Evolutionary conservation across 441 rosid species (phyloP), one percentile per base, ranked within the genome.

Genomic region (Isatis lusitanica): DNA sequence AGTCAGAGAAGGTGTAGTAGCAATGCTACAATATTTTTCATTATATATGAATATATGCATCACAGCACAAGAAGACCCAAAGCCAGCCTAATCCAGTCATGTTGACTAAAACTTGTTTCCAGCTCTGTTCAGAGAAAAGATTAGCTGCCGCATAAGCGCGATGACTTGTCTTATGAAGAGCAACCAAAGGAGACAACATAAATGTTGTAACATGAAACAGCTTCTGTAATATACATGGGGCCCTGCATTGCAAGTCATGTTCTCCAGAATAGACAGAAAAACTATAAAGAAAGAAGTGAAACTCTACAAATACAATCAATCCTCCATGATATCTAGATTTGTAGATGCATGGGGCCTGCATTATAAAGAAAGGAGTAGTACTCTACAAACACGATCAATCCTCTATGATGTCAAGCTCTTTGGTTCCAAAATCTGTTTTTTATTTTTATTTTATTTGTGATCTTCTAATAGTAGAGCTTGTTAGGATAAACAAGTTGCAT

Each of bases 81-180:
- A 51, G 63, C 40, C 57, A 67, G 24, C 48, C 38, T 66, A 58
- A 60, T 60, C 36, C 28, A 60, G 38, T 33, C 48, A 51, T 21
- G 55, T 33, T 66, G 12, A 46, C 66, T 65, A 7, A 33, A 28
- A 15, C 16, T 7, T 52, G 13, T 15, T 11, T 6, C 71, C 38
- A 66, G 24, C 11, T 58, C 15, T 48, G 44, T 16, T 30, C 39
- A 67, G 31, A 10, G 30, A 39, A 66, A 58, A 13, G 38, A 13
- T 42, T 66, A 58, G 72, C 62, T 57, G 61, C 7, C 11, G 13
- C 36, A 21, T 60, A 56, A 74, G 36, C 1, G 6, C 11, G 2
- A 1, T 59, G 55, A 60, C 73, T 66, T 61, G 51, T 59, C 48
- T 21, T 31, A 8, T 31, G 57, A 74, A 43, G 42, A 35, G 50